Percentiles rank a stretch among this genome's conserved stretches.
phyloP scores from a whole-genome alignment of 148 eudicot species.

The Cornus florida region DNA sequence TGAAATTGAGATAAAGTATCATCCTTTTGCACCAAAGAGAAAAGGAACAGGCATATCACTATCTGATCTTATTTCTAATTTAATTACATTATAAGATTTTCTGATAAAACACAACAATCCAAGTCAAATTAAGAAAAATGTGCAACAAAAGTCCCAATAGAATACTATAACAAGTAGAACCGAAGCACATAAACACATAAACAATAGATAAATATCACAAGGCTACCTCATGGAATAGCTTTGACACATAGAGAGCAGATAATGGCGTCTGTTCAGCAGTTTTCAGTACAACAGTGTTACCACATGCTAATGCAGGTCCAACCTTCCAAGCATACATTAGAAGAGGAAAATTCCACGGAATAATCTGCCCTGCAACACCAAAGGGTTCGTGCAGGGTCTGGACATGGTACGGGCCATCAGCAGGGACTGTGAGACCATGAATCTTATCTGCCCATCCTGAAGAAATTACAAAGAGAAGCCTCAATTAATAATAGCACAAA shows the following conservation, averaged over 20 bases:
- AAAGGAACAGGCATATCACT: not conserved
- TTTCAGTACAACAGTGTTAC: conserved; percentile 71
- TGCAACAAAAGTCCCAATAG: not conserved
- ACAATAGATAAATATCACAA: not conserved
- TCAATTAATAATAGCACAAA: not conserved
- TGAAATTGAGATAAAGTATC: not conserved
- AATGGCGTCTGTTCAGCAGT: conserved; percentile 84
- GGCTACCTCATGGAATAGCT: conserved; percentile 70
- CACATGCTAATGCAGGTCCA: conserved; percentile 80
- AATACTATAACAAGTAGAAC: not conserved
- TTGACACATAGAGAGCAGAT: conserved; percentile 62
- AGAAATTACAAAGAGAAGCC: not conserved
- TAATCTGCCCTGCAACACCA: conserved; percentile 84
- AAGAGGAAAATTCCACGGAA: conserved; percentile 86
- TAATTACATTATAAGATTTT: not conserved
- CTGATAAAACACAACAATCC: not conserved
- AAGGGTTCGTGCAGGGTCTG: conserved; percentile 78
- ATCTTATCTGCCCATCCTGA: conserved; percentile 86
- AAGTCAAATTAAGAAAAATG: not conserved
- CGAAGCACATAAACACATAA: not conserved
- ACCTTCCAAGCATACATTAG: conserved; percentile 83
- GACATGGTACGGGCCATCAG: conserved; percentile 64
- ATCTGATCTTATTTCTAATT: no score
- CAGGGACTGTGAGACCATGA: conserved; percentile 73
- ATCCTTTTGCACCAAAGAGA: not conserved